Base-by-base conservation (phyloP, 306 rosid species). In the Dicorynia guianensis region DNA sequence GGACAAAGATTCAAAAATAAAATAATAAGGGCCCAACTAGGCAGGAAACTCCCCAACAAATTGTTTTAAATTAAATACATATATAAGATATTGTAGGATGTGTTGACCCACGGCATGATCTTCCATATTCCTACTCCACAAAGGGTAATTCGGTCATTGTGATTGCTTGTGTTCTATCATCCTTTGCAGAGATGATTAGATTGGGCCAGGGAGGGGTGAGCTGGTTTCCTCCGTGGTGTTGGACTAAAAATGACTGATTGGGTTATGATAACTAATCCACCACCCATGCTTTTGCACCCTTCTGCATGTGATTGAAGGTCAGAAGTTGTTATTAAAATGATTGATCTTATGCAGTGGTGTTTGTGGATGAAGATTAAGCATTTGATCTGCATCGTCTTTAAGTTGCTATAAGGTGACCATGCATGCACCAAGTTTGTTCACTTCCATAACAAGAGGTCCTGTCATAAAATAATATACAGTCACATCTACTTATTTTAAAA, bases 121-220 rank as follows among this genome's bases (percentile, higher is more conserved):
- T 1, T 50, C 5, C 6, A 8, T 18, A 11, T 75, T 69, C 85
- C 85, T 5, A 58, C 83, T 73, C 78, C 85, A 57, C 79, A 60
- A 69, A 81, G 83, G 81, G 20, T 17, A 59, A 56, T 58, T 63
- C 43, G 30, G 79, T 81, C 67, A 53, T 8, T 11, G 1, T 0
- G 0, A 6, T 7, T 1, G 3, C 3, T 40, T 25, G 30, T 68
- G 64, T 64, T 79, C 61, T 50, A 43, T 70, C 86, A 72, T 79
- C 82, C 71, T 67, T 48, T 71, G 60, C 67, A 42, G 78, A n/a
- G n/a, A n/a, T n/a, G n/a, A n/a, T n/a, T n/a, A n/a, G n/a, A n/a
- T n/a, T n/a, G n/a, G n/a, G n/a, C n/a, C n/a, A n/a, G n/a, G n/a
- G n/a, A n/a, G n/a, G n/a, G n/a, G n/a, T n/a, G n/a, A n/a, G n/a